phyloP scores from a whole-genome alignment of 1,139 yeast species.

The Cylindricascospora bacillispora region DNA sequence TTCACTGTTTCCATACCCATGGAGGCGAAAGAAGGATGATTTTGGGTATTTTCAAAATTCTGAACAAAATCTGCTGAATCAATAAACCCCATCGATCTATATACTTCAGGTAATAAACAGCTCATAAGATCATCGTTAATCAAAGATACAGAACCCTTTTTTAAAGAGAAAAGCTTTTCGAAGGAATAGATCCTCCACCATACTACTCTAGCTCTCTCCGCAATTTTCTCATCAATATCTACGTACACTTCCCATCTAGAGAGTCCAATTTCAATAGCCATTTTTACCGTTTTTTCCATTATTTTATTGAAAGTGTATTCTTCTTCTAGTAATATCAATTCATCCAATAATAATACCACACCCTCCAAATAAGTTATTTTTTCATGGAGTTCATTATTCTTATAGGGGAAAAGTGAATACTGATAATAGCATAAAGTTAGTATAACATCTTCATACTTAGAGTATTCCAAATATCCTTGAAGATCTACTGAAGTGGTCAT shows the following conservation, averaged over 20 bases:
- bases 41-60: no score
- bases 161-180: slow-evolving; percentile 4
- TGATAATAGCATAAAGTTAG: no score
- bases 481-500: no score
- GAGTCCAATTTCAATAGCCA: slow-evolving; percentile 4
- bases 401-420: no score
- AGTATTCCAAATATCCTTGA: no score
- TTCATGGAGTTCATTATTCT: no score
- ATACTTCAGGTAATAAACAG: slow-evolving; percentile 1
- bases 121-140: slow-evolving; percentile 1
- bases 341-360: slow-evolving; percentile 1
- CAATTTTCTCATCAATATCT: slow-evolving; percentile 10
- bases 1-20: no score
- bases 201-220: slow-evolving; percentile 8
- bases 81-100: slow-evolving; percentile 1
- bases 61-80: no score
- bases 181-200: slow-evolving; percentile 9
- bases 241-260: slow-evolving; percentile 11
- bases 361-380: not conserved
- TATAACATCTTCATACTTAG: no score
- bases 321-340: not conserved
- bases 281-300: not conserved
- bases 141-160: not conserved
- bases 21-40: no score
- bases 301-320: slow-evolving; percentile 1